Base-by-base conservation (phyloP, 208 protist genomes). In the Wallacemonas rigidus region DNA sequence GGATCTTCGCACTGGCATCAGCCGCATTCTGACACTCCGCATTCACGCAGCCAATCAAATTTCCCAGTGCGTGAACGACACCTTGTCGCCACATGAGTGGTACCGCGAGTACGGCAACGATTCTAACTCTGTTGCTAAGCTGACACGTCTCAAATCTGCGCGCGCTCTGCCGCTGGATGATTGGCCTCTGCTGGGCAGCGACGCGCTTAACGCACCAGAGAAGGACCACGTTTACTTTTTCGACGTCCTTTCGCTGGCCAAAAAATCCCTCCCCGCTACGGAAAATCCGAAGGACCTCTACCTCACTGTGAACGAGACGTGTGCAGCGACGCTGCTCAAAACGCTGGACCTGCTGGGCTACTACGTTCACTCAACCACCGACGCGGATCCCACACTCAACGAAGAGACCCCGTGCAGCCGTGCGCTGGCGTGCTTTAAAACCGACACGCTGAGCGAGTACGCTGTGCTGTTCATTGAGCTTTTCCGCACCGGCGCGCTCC, bases 291-390 rank as follows among this genome's bases (percentile, higher is more conserved):
- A 48, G 17, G 60, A 35, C 1, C n/a, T 68, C 2, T 82, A 80
- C 74, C 36, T 50, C 63, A 85, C 82, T 26, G 60, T 75, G 44
- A 69, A 64, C 41, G 79, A 76, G 65, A 79, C 77, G 11, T 67
- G 44, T 40, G 77, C 77, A 8, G 79, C 69, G 39, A 68, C 81
- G 60, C 74, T 86, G 64, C 78, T 90, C 56, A 74, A 90, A 61
- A 74, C 69, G 14, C 76, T 90, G 45, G 85, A 90, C 69, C 56
- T 86, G 41, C 79, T 90, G 26, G 85, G 85, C 15, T 90, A 90
- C 57, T 76, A 87, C 48, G 76, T 76, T 1, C 85, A 90, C 74
- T 68, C 68, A 39, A 38, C 60, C 6, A 36, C 12, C 3, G 11
- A 53, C 41, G 45, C n/a, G 5, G 55, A 62, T 43, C 36, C 50